These are phyloP conservation scores for Globisporangium radiosum DNA, from an alignment of 352 stramenopile species.

Conservation along the genomic window DNA sequence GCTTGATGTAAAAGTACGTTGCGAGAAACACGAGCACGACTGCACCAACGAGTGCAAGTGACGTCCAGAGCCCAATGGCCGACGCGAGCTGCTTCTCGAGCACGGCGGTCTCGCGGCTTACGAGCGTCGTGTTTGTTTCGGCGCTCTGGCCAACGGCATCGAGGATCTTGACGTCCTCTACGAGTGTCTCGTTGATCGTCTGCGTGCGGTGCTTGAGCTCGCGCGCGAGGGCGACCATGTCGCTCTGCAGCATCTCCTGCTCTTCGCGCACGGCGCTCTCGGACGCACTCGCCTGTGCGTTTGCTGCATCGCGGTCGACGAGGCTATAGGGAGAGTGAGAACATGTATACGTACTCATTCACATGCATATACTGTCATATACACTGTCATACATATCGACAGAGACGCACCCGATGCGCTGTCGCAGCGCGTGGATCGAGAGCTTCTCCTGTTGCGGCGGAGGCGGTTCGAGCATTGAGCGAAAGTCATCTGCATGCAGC, in stretches of 20 bases:
- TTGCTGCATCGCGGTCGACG: slow-evolving; percentile 22
- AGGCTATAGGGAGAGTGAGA: slow-evolving; percentile 15
- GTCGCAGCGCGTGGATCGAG: slow-evolving; percentile 46
- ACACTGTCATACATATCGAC: no score
- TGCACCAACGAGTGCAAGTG: slow-evolving; percentile 55
- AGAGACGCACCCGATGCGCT: slow-evolving; percentile 39
- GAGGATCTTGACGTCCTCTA: slow-evolving; percentile 69
- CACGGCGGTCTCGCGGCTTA: slow-evolving; percentile 55
- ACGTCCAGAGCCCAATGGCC: slow-evolving; percentile 73
- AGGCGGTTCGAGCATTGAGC: slow-evolving; percentile 45
- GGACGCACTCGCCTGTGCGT: slow-evolving; percentile 21
- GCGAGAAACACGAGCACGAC: slow-evolving; percentile 55
- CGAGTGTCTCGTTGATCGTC: slow-evolving; percentile 65
- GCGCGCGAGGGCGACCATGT: slow-evolving; percentile 69
- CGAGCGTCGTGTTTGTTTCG: slow-evolving; percentile 51
- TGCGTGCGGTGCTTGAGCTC: slow-evolving; percentile 69
- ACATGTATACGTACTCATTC: not conserved
- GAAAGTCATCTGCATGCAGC: slow-evolving; percentile 46
- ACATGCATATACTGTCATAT: no score
- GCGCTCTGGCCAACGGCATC: slow-evolving; percentile 65
- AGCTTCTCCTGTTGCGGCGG: slow-evolving; percentile 33
- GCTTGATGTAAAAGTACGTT: slow-evolving; percentile 78
- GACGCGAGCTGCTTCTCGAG: slow-evolving; percentile 61
- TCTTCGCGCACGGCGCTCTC: slow-evolving; percentile 46
- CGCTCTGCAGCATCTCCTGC: slow-evolving; percentile 62